phyloP scores from a whole-genome alignment of 176 grass and related monocot species.

The Eleusine indica region DNA sequence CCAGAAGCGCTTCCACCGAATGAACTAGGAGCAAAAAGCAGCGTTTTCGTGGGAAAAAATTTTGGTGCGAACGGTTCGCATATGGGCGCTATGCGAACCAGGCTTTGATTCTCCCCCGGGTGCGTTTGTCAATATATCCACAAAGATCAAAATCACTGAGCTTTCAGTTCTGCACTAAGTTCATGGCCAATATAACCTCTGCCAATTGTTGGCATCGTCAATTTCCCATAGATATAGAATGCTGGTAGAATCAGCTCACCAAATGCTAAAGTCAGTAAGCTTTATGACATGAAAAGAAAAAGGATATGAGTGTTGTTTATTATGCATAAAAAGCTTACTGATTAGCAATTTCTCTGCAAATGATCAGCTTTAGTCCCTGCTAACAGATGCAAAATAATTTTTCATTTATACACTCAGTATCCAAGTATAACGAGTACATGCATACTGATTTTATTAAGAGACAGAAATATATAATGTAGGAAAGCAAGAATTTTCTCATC shows the following conservation, averaged over 20 bases:
- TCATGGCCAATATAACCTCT: conserved; percentile 96
- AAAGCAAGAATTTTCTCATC: no score
- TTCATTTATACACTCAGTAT: conserved; percentile 3
- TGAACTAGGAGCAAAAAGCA: no score
- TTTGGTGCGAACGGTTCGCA: no score
- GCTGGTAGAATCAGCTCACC: conserved; percentile 80
- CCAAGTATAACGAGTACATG: conserved; percentile 4
- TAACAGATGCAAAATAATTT: conserved; percentile 33
- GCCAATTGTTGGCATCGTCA: conserved; percentile 89
- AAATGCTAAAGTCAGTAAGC: conserved; percentile 81
- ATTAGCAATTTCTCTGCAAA: conserved; percentile 71
- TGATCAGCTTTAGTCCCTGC: conserved; percentile 81
- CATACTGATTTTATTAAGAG: neutral
- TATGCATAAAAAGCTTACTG: neutral
- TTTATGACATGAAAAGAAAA: conserved; percentile 64
- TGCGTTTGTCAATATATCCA: no score
- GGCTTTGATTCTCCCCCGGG: no score
- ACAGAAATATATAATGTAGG: no score
- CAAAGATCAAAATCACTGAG: conserved; percentile 68
- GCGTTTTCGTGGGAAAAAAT: no score
- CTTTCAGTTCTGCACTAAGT: conserved; percentile 74
- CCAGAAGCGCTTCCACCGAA: no score
- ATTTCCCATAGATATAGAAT: conserved; percentile 90
- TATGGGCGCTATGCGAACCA: no score
- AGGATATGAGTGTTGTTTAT: conserved; percentile 1